Conservation (phyloP, 805 yeast genomes). For the Saturnispora silvae region DNA sequence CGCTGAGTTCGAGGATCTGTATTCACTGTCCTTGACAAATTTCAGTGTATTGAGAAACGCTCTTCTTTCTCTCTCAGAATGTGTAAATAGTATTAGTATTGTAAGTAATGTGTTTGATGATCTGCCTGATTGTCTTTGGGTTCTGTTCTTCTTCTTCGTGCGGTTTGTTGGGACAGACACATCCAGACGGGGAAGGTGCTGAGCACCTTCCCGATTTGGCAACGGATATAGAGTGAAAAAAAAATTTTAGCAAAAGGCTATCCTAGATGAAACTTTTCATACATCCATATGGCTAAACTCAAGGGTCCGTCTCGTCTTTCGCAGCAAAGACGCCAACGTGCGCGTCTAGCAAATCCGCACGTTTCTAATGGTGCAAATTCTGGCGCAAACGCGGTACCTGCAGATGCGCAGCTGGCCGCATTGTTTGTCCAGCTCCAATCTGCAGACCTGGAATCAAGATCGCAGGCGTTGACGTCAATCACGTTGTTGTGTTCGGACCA, state of each 20-base stretch:
- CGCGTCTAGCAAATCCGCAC: slow-evolving; percentile 2
- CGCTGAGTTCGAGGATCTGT: no score
- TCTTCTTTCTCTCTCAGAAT: no score
- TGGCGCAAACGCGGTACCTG: background rate
- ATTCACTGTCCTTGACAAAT: no score
- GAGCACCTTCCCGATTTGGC: no score
- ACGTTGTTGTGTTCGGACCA: slow-evolving; percentile 30
- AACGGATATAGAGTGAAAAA: no score
- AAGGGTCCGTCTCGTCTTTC: slow-evolving; percentile 55
- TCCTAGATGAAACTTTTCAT: background rate
- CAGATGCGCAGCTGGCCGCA: slow-evolving; percentile 3
- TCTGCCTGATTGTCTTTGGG: no score
- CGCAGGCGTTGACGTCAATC: background rate
- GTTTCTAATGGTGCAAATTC: background rate
- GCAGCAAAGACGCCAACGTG: slow-evolving; percentile 17
- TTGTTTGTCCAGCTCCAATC: slow-evolving; percentile 32
- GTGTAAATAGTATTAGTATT: no score
- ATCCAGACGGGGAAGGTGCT: no score
- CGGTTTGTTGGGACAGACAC: no score
- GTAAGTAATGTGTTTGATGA: no score
- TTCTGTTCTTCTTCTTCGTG: no score
- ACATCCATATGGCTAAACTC: slow-evolving; percentile 53
- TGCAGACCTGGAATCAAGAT: slow-evolving; percentile 1
- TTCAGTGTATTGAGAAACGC: no score
- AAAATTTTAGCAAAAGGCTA: background rate